These are phyloP conservation scores for Colletotrichum falcatum DNA, from an alignment of 2,329 filamentous ascomycete species.

Conservation along the genomic window DNA sequence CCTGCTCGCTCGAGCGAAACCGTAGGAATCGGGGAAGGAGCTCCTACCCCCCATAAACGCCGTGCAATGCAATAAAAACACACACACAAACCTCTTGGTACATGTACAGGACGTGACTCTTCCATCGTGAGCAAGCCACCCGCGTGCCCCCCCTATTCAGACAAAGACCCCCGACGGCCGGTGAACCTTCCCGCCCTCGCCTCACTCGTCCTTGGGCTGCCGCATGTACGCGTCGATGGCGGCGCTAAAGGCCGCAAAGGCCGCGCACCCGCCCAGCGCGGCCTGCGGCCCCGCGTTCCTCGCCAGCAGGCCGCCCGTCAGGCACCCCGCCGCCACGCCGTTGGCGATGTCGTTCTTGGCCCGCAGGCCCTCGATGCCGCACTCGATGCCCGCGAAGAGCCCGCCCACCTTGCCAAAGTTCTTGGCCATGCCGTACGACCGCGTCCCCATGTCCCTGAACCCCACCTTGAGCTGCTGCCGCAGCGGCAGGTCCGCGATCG, in stretches of 20 bases:
- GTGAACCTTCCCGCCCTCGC: too few species aligned
- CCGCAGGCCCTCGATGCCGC: conserved; percentile 90
- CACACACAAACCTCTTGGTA: conserved; percentile 29
- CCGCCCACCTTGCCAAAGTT: conserved; percentile 96
- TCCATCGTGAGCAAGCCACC: background rate
- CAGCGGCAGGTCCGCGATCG: conserved; percentile 76
- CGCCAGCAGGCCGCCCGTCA: conserved; percentile 90
- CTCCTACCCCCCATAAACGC: conserved; percentile 40
- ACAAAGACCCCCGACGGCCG: background rate
- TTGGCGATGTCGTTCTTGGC: conserved; percentile 96
- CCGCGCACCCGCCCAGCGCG: conserved; percentile 86
- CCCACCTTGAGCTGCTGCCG: conserved; percentile 85
- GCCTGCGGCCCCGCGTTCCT: conserved; percentile 91
- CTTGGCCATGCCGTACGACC: conserved; percentile 86
- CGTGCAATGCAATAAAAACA: conserved; percentile 42
- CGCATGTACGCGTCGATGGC: conserved; percentile 95
- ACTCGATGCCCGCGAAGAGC: conserved; percentile 93
- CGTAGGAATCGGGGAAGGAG: background rate
- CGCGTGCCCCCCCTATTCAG: conserved; percentile 16
- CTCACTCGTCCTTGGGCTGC: conserved; percentile 73
- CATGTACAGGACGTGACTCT: conserved; percentile 13
- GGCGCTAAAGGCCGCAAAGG: conserved; percentile 92
- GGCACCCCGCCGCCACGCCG: conserved; percentile 86
- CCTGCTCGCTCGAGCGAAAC: background rate
- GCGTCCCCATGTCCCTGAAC: conserved; percentile 93